phyloP scores from a whole-genome alignment of 2,329 filamentous ascomycete species.

The Corynespora cassiicola region DNA sequence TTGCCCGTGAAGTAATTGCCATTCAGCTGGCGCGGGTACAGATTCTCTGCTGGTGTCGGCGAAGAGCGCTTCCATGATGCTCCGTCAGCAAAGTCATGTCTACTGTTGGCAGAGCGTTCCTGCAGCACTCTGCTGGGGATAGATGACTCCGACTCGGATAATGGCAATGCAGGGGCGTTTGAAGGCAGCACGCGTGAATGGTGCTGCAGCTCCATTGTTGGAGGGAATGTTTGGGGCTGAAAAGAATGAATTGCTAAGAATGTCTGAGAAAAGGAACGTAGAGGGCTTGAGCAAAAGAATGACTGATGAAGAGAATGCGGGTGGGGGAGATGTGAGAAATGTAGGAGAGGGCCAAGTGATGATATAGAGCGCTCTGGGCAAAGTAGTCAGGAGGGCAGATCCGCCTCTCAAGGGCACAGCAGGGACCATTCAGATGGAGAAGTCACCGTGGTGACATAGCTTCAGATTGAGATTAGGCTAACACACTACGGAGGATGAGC shows the following conservation, averaged over 20 bases:
- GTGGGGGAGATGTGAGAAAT: conserved; percentile 37
- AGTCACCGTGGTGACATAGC: conserved; percentile 38
- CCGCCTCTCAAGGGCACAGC: conserved; percentile 32
- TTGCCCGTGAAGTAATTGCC: conserved; percentile 35
- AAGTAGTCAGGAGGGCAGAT: conserved; percentile 26
- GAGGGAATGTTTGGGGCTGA: conserved; percentile 29
- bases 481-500: conserved; percentile 35
- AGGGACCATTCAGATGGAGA: conserved; percentile 39
- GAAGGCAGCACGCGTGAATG: conserved; percentile 50
- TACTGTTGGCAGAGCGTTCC: conserved; percentile 51
- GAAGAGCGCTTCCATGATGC: conserved; percentile 37
- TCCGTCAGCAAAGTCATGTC: conserved; percentile 33
- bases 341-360: conserved; percentile 36
- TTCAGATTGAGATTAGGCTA: conserved; percentile 39
- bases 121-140: conserved; percentile 45
- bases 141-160: conserved; percentile 29
- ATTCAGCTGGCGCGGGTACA: conserved; percentile 22
- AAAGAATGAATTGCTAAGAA: conserved; percentile 48
- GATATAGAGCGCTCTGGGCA: conserved; percentile 34
- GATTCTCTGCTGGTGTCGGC: conserved; percentile 34
- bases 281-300: conserved; percentile 53
- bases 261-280: conserved; percentile 52
- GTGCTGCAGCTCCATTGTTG: conserved; percentile 42
- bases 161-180: conserved; percentile 48
- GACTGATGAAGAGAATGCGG: conserved; percentile 46